phyloP scores from a whole-genome alignment of 345 rosid species.

The Pistacia atlantica region DNA sequence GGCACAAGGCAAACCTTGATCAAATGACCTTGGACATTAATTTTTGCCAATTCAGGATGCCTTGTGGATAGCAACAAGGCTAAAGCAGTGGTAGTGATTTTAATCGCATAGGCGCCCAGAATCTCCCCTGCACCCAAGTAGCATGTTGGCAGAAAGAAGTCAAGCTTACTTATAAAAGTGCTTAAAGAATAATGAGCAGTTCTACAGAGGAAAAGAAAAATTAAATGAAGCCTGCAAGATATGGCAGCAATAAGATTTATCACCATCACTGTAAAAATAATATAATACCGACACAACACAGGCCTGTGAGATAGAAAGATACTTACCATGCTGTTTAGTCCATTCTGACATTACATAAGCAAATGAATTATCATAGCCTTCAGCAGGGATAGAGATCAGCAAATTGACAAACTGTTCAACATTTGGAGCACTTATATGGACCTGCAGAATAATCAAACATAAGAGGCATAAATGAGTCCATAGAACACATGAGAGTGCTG shows the following conservation, averaged over 20 bases:
- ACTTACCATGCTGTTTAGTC: constrained; percentile 85
- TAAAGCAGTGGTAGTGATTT: constrained; percentile 84
- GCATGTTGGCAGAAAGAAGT: constrained; percentile 1
- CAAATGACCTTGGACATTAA: constrained; percentile 74
- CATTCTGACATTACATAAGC: constrained; percentile 87
- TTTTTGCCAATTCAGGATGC: constrained; percentile 67
- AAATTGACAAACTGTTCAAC: constrained; percentile 77
- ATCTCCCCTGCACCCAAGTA: constrained; percentile 65
- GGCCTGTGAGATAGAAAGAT: not conserved
- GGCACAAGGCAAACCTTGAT: constrained; percentile 54
- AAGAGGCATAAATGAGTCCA: constrained; percentile 13
- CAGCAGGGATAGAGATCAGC: constrained; percentile 67
- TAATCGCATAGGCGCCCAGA: constrained; percentile 85
- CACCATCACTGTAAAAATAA: not conserved
- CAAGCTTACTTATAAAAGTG: not conserved
- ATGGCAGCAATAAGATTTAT: not conserved
- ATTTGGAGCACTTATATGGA: constrained; percentile 79
- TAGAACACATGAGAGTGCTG: not conserved
- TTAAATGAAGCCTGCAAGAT: not conserved
- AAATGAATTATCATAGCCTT: constrained; percentile 66
- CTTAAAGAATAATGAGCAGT: not conserved
- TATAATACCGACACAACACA: not conserved
- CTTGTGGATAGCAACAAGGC: constrained; percentile 73
- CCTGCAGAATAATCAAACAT: constrained; percentile 46
- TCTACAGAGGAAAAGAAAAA: not conserved